Evolutionary conservation across 2,329 filamentous ascomycete species (phyloP), one percentile per base, ranked within the genome.

Genomic region (Penicillium brasilianum): DNA sequence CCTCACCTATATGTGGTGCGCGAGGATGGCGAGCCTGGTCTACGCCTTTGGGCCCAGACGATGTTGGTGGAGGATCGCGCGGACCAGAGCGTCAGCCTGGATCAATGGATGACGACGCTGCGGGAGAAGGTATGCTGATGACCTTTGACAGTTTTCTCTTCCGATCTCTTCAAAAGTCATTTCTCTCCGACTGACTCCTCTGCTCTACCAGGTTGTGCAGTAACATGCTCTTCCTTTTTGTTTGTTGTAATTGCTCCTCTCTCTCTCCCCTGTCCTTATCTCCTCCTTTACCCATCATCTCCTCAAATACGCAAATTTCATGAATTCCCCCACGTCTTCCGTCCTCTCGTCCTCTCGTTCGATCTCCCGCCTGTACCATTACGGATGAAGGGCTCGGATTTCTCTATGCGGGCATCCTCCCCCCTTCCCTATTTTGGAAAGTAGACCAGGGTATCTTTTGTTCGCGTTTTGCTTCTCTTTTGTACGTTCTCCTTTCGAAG

Each of bases 11-110:
- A 98, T 76, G 85, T 98, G 70, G 90, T 98, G 63, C 88, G 93
- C 71, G 94, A 98, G 78, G 95, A 98, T 73, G 95, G 95, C 55
- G 95, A 99, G 80, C 95, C 95, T 34, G 94, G 91, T 71, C 82
- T 99, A 76, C 93, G 96, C 80, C 82, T 98, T 65, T 99, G 95
- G 95, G 95, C 95, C 48, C 94, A 97, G 83, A 97, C 95, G 46
- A 83, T 98, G 78, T 82, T 99, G 71, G 90, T 99, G 50, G 95
- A 99, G 79, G 95, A 99, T 79, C 85, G 94, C 67, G 92, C 94
- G 58, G 95, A 99, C 76, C 93, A 97, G 80, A 90, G 93, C 53
- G 89, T 96, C 80, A 96, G 93, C 75, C 89, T 95, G 73, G 89
- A 90, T 71, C 94, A 98, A 80, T 99, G 93, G 89, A 89, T 98